Conservation (phyloP, 148 eudicot species). For the Hydrangea macrophylla region DNA sequence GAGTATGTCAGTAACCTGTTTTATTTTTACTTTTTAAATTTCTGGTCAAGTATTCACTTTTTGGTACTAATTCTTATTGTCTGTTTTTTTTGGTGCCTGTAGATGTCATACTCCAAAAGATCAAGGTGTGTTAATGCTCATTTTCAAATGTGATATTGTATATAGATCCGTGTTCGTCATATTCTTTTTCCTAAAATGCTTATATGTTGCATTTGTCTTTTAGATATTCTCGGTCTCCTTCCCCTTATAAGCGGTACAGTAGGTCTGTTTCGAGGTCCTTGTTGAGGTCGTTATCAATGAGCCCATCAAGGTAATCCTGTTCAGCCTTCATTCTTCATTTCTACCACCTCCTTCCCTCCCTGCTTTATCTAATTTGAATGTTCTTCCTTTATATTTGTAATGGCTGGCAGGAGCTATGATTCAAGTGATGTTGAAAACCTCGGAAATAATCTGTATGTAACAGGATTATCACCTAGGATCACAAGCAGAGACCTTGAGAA, state of each 20-base stretch:
- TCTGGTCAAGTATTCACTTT: no score
- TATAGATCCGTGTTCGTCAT: background rate
- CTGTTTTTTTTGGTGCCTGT: constrained; percentile 1
- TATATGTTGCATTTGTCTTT: background rate
- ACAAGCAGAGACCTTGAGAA: constrained; percentile 79
- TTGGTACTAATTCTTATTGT: background rate
- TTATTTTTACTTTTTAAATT: background rate
- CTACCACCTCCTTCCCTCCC: background rate
- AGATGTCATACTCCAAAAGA: constrained; percentile 83
- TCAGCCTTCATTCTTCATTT: background rate
- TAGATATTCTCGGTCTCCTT: constrained; percentile 65
- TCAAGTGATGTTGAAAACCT: constrained; percentile 77
- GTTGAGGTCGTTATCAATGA: constrained; percentile 57
- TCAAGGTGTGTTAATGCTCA: constrained; percentile 39
- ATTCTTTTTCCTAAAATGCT: background rate
- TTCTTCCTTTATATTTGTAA: no score
- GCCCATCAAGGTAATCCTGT: constrained; percentile 57
- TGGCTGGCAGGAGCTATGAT: constrained; percentile 57
- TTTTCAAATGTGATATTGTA: background rate
- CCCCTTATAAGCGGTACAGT: constrained; percentile 37
- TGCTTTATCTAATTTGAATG: background rate
- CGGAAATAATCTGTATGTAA: constrained; percentile 93
- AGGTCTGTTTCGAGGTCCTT: constrained; percentile 44
- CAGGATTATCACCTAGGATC: constrained; percentile 75
- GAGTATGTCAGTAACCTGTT: background rate